Evolutionary conservation across 2,329 filamentous ascomycete species (phyloP), one percentile per base, ranked within the genome.

Genomic region (Cyclaneusma minus): DNA sequence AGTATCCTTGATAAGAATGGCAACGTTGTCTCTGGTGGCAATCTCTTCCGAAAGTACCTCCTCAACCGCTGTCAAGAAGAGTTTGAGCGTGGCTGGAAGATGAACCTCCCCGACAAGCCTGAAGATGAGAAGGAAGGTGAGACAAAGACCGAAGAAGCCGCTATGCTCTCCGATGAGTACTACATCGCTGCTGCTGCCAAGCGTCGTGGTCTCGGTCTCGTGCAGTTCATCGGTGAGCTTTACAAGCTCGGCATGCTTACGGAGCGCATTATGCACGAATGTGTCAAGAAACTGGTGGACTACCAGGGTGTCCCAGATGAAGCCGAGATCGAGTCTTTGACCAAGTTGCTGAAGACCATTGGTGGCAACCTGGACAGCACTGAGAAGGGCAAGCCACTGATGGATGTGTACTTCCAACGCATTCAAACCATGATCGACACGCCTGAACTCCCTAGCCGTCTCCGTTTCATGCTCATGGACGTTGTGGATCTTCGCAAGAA

Each of bases 191-290:
- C 85, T 25, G 85, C 87, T 31, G 85, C 85, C 46, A 98, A 98
- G 65, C 77, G 89, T 56, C 80, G 84, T 54, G 89, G 89, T 58
- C 79, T 98, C 37, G 89, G 89, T 75, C 70, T 98, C 13, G 87
- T 98, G 37, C 87, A 94, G 56, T 98, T 98, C 59, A 98, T 98
- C 48, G 89, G 89, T 61, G 89, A 98, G 58, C 71, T 98, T 23
- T 98, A 92, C 71, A 98, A 95, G 65, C 73, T 98, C 34, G 76
- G 79, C 50, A 98, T 98, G 89, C 68, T 98, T 53, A 98, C 89
- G 34, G 82, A 94, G 54, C 81, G 87, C 51, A 98, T 98, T 57
- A 98, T 98, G 89, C 87, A 98, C 61, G 83, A 94, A 56, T 98
- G 89, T 67, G 84, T 98, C 15, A 77, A 84, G 60, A 93, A 92